Percentiles rank a stretch among this genome's conserved stretches.
Conservation (phyloP, 768 basidiomycete genomes). For the Boletus eberwhitei region DNA sequence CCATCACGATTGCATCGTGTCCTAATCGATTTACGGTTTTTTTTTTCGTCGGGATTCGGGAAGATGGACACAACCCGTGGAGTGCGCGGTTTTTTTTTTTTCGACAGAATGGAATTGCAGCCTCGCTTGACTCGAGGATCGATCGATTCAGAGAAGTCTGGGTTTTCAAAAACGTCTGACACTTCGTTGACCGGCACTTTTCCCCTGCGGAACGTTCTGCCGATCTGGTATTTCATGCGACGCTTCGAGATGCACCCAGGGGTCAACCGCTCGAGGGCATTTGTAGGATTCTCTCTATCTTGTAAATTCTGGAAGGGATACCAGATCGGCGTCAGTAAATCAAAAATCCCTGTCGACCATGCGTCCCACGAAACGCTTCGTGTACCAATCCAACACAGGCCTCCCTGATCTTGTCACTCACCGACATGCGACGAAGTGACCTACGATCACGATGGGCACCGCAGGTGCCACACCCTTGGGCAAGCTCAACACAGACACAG, state of each 20-base stretch:
- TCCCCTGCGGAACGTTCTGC: too few relatives aligned
- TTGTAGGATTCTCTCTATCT: too few relatives aligned
- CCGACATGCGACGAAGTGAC: slow-evolving; percentile 64
- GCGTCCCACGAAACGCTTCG: slow-evolving; percentile 73
- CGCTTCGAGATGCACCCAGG: too few relatives aligned
- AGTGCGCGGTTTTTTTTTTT: background rate
- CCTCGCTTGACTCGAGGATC: background rate
- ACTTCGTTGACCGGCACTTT: too few relatives aligned
- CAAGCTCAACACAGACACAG: too few relatives aligned
- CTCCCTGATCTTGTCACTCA: slow-evolving; percentile 74
- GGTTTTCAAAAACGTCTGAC: too few relatives aligned
- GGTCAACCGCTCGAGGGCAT: too few relatives aligned
- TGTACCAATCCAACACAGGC: slow-evolving; percentile 69
- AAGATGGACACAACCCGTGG: background rate
- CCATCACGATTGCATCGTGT: slow-evolving; percentile 4
- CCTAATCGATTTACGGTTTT: background rate
- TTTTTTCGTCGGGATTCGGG: background rate
- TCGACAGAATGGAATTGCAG: background rate
- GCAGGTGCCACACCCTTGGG: too few relatives aligned
- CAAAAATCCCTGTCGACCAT: slow-evolving; percentile 41
- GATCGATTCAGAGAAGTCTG: too few relatives aligned
- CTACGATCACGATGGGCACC: too few relatives aligned
- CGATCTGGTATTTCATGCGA: too few relatives aligned
- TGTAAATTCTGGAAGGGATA: too few relatives aligned
- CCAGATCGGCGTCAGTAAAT: background rate